Evolutionary conservation across 2,329 filamentous ascomycete species (phyloP).

Genomic region (Monosporascus sp.): DNA sequence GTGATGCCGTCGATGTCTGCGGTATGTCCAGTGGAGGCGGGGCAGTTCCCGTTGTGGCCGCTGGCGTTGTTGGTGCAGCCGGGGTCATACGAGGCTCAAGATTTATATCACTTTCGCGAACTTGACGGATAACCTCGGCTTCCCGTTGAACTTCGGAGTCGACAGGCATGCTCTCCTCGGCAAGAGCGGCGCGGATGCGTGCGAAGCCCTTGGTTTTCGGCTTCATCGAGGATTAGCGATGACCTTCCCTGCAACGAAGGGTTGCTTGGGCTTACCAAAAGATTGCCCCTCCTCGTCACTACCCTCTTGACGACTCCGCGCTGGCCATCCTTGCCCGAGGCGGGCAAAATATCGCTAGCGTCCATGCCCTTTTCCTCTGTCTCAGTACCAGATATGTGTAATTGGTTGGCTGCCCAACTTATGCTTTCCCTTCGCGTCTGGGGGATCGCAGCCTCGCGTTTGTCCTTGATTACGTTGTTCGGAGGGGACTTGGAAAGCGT

Average conservation of each 20-base stretch:
- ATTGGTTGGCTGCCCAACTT: slow-evolving; percentile 81
- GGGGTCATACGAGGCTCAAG: slow-evolving; percentile 39
- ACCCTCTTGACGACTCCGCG: slow-evolving; percentile 74
- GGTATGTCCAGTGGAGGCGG: slow-evolving; percentile 38
- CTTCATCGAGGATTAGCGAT: slow-evolving; percentile 40
- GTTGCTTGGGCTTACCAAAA: slow-evolving; percentile 58
- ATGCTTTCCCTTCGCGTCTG: slow-evolving; percentile 77
- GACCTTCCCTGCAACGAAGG: background rate
- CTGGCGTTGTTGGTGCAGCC: slow-evolving; percentile 5
- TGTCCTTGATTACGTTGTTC: slow-evolving; percentile 30
- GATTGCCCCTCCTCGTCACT: slow-evolving; percentile 82
- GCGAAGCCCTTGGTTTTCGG: slow-evolving; percentile 97
- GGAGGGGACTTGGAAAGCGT: slow-evolving; percentile 70
- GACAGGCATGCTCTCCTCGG: slow-evolving; percentile 81
- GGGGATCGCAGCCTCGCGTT: slow-evolving; percentile 31
- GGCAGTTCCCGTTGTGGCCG: slow-evolving; percentile 10
- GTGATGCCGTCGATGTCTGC: slow-evolving; percentile 56
- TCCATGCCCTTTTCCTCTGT: slow-evolving; percentile 63
- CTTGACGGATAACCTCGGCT: slow-evolving; percentile 91
- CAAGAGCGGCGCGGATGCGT: slow-evolving; percentile 80
- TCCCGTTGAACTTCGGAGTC: slow-evolving; percentile 87
- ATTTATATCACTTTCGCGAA: slow-evolving; percentile 80
- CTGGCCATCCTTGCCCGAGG: slow-evolving; percentile 49
- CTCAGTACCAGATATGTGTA: slow-evolving; percentile 78
- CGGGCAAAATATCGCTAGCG: slow-evolving; percentile 37